A percentile compares a stretch with the other conserved stretches of the same genome.
Evolutionary conservation across 768 basidiomycete species (phyloP).

Genomic region (Boletus vinaceobasis): DNA sequence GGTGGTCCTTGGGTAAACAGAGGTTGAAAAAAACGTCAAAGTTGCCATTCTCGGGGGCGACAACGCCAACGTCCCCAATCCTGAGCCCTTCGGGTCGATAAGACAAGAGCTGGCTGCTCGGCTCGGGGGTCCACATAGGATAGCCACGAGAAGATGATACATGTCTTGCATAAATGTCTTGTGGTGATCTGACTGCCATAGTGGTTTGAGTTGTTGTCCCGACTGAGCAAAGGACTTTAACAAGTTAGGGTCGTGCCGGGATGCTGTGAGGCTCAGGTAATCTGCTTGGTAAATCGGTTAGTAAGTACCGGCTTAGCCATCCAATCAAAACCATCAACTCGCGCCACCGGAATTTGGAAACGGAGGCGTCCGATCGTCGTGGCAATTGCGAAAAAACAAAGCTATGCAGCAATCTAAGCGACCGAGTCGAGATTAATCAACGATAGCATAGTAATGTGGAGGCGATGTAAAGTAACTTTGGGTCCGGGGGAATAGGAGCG

Average conservation of each 20-base stretch:
- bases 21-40: slow-evolving; percentile 41
- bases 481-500: not conserved
- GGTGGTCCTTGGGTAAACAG: slow-evolving; percentile 33
- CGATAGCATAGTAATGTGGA: slow-evolving; percentile 4
- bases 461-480: not conserved
- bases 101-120: slow-evolving; percentile 23
- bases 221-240: not conserved
- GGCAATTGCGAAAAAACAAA: slow-evolving; percentile 8
- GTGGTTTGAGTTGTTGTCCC: not conserved
- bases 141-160: slow-evolving; percentile 30
- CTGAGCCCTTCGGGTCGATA: slow-evolving; percentile 29
- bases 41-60: slow-evolving; percentile 30
- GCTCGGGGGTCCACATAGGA: slow-evolving; percentile 36
- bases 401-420: slow-evolving; percentile 10
- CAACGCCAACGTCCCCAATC: slow-evolving; percentile 40
- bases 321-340: too few species aligned
- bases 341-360: not conserved
- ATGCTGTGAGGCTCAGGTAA: slow-evolving; percentile 12
- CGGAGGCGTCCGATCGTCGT: slow-evolving; percentile 1
- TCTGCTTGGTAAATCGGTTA: slow-evolving; percentile 10
- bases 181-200: slow-evolving; percentile 23
- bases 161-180: slow-evolving; percentile 26
- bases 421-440: not conserved
- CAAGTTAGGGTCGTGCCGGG: not conserved
- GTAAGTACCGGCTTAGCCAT: not conserved